Evolutionary conservation across 1,284 basidiomycete species (phyloP).

Genomic region (Kwoniella shivajii): DNA sequence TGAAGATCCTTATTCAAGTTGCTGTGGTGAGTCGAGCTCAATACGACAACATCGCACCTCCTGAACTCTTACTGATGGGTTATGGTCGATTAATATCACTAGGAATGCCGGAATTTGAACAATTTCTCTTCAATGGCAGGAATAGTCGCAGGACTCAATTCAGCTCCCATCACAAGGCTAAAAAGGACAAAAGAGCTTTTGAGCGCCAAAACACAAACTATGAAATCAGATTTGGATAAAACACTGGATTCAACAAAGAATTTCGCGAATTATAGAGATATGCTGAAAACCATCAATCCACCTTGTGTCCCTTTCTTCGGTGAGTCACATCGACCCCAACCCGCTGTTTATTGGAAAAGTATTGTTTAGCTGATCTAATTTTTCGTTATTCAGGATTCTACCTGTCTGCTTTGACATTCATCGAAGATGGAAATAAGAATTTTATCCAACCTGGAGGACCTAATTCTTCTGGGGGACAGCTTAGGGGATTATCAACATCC

Average conservation of each 20-base stretch:
- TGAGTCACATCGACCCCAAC: constrained; percentile 58
- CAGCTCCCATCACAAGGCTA: constrained; percentile 85
- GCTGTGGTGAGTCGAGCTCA: constrained; percentile 70
- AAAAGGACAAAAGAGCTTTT: constrained; percentile 78
- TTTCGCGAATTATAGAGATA: constrained; percentile 86
- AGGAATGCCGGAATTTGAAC: constrained; percentile 86
- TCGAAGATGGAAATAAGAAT: constrained; percentile 97
- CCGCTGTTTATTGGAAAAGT: too few relatives aligned
- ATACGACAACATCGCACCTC: neutral
- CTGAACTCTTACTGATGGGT: neutral
- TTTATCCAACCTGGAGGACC: constrained; percentile 23
- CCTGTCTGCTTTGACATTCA: constrained; percentile 92
- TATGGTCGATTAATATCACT: neutral
- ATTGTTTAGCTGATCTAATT: neutral
- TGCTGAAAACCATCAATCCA: constrained; percentile 80
- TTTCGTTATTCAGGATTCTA: constrained; percentile 76
- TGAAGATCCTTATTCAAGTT: constrained; percentile 87
- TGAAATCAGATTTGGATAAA: constrained; percentile 69
- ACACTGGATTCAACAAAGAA: constrained; percentile 89
- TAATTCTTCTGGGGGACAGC: neutral
- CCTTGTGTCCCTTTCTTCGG: constrained; percentile 98
- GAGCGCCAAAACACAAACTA: constrained; percentile 51
- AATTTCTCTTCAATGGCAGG: constrained; percentile 99
- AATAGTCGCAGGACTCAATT: constrained; percentile 90
- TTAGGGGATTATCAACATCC: constrained; percentile 24